Evolutionary conservation across 371 early-diverging fungal genomes (phyloP).

Genomic region (Mucor indicus): DNA sequence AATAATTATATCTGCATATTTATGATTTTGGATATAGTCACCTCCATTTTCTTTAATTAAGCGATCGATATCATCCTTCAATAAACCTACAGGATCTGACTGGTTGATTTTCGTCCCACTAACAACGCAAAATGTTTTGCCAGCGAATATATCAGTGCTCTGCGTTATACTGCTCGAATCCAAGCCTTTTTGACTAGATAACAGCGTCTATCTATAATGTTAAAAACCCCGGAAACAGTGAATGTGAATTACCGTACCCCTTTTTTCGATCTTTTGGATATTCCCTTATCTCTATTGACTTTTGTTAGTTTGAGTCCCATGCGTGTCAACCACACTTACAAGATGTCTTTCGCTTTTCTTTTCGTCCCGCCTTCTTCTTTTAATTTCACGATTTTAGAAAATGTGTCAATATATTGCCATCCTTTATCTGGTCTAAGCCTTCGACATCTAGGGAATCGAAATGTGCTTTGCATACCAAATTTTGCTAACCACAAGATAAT

Average conservation of each 20-base stretch:
- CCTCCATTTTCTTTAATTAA: slow-evolving; percentile 66
- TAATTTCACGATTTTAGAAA: slow-evolving; percentile 7
- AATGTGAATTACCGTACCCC: not conserved
- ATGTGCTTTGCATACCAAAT: slow-evolving; percentile 60
- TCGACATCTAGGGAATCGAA: slow-evolving; percentile 76
- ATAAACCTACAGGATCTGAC: not conserved
- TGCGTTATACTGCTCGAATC: slow-evolving; percentile 40
- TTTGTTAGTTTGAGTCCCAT: too few species aligned
- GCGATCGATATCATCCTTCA: slow-evolving; percentile 56
- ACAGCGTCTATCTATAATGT: not conserved
- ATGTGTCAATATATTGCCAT: slow-evolving; percentile 53
- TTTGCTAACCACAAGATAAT: slow-evolving; percentile 20
- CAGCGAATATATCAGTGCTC: slow-evolving; percentile 52
- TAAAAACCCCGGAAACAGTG: not conserved
- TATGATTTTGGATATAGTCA: slow-evolving; percentile 51
- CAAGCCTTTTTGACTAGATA: slow-evolving; percentile 41
- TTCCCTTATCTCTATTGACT: not conserved
- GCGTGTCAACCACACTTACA: too few species aligned
- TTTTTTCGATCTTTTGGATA: not conserved
- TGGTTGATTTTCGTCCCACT: slow-evolving; percentile 1
- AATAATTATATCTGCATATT: slow-evolving; percentile 21
- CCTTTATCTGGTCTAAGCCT: slow-evolving; percentile 66
- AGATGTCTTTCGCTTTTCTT: not conserved
- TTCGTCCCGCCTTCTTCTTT: slow-evolving; percentile 9
- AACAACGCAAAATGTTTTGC: slow-evolving; percentile 58